phyloP scores from a whole-genome alignment of 2,329 filamentous ascomycete species.

The Apiospora phragmitis region DNA sequence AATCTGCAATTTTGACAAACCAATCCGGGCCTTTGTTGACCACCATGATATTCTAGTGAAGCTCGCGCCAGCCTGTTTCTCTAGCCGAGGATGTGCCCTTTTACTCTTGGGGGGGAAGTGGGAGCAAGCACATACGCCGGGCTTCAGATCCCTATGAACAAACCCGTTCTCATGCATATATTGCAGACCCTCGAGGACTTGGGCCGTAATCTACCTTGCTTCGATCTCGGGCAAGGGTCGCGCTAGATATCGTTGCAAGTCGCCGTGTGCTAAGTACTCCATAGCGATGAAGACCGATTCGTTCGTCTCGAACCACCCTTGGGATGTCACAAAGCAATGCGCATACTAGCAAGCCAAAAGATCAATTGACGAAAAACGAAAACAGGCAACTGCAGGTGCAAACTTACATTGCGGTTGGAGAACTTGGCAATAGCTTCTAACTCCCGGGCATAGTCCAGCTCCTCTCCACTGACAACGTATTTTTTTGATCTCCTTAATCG shows the following conservation, averaged over 20 bases:
- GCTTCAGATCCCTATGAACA: conserved; percentile 20
- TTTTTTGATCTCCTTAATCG: conserved; percentile 20
- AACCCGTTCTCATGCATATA: conserved; percentile 21
- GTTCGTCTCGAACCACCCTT: conserved; percentile 18
- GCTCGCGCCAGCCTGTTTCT: not conserved
- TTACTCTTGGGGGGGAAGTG: not conserved
- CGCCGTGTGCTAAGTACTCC: conserved; percentile 18
- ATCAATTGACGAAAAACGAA: not conserved
- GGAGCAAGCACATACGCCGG: conserved; percentile 13
- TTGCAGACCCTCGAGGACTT: conserved; percentile 17
- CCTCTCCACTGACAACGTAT: not conserved
- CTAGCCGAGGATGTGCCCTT: not conserved
- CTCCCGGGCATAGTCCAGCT: conserved; percentile 17
- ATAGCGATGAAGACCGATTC: conserved; percentile 19
- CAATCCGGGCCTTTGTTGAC: conserved; percentile 19
- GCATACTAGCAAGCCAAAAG: conserved; percentile 12
- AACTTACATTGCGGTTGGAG: conserved; percentile 15
- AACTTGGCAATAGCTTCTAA: conserved; percentile 21
- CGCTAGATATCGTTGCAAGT: conserved; percentile 14
- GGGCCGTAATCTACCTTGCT: conserved; percentile 12
- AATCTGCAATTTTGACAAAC: conserved; percentile 31
- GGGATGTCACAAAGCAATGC: conserved; percentile 20
- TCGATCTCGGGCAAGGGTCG: conserved; percentile 13
- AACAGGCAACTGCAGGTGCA: not conserved
- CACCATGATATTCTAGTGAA: conserved; percentile 28